These are phyloP conservation scores for Paramyrothecium roridum DNA, from an alignment of 2,329 filamentous ascomycete genomes.

Conservation along the genomic window DNA sequence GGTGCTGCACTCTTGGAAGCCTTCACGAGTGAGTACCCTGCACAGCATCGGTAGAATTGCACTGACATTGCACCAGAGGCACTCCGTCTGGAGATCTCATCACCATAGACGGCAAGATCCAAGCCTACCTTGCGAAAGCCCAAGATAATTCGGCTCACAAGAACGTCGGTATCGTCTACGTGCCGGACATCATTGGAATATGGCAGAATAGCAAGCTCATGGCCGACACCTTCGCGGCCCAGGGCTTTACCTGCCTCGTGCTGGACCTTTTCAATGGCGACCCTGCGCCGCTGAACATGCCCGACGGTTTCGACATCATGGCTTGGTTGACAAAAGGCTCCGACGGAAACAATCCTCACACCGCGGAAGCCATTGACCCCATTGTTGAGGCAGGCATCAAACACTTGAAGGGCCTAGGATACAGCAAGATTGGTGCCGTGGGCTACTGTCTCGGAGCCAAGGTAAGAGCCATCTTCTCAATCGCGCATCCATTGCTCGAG, in stretches of 20 bases:
- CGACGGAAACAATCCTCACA: slow-evolving; percentile 40
- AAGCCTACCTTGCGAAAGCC: slow-evolving; percentile 45
- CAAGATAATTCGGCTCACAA: slow-evolving; percentile 23
- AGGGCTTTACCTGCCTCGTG: slow-evolving; percentile 28
- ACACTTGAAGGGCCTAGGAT: slow-evolving; percentile 51
- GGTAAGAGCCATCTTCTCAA: slow-evolving; percentile 30
- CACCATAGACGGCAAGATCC: slow-evolving; percentile 36
- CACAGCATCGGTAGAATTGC: too few species aligned
- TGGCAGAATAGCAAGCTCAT: slow-evolving; percentile 36
- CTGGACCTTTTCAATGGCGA: slow-evolving; percentile 30
- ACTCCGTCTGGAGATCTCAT: slow-evolving; percentile 34
- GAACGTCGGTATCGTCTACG: slow-evolving; percentile 37
- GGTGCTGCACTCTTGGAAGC: slow-evolving; percentile 42
- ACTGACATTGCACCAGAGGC: slow-evolving; percentile 28
- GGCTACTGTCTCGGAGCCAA: slow-evolving; percentile 78
- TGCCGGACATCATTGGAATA: slow-evolving; percentile 48
- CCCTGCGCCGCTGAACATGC: slow-evolving; percentile 41
- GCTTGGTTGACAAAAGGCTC: slow-evolving; percentile 33
- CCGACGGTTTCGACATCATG: slow-evolving; percentile 20
- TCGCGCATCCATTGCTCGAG: neutral
- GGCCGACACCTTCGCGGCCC: slow-evolving; percentile 31
- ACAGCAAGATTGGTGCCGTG: slow-evolving; percentile 59
- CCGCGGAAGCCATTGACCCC: slow-evolving; percentile 20
- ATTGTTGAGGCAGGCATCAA: slow-evolving; percentile 36
- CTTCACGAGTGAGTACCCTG: slow-evolving; percentile 38